Base-by-base conservation (phyloP, 306 rosid genomes). In the Phaseolus lunatus region DNA sequence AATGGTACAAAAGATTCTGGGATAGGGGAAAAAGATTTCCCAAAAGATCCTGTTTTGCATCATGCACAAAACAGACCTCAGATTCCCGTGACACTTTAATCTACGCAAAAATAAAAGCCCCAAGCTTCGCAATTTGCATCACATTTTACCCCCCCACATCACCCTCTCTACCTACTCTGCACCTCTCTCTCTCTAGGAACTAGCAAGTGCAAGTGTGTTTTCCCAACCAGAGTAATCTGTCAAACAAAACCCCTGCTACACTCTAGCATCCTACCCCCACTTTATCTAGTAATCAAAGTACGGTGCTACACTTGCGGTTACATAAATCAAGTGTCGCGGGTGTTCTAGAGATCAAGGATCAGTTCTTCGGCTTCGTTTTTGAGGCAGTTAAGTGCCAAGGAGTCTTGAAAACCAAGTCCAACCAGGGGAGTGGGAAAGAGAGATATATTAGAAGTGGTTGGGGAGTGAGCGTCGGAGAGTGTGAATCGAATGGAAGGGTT, bases 21-120 rank as follows among this genome's bases (percentile, higher is more conserved):
- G 79, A 64, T 43, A 62, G 57, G 74, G 29, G 74, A 62, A 75
- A 77, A 50, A 45, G 71, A 75, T 71, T 24, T 83, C 76, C 67
- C 80, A 59, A 79, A 31, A 86, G 80, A 78, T 86, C 75, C 74
- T 33, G 15, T 23, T 41, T 72, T 75, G 80, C 86, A 85, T 87
- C 79, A 81, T 83, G 76, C 83, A 82, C 85, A 62, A 62, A 70
- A 75, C 78, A 54, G 13, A 66, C 58, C 90, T 82, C 84, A 67
- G 88, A 56, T 83, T 83, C 97, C 90, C 97, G 97, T 94, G 97
- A 92, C 82, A 70, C 91, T 84, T 81, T 83, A 66, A 75, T 75
- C 93, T 78, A 76, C 67, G 71, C 71, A 78, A 78, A 82, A 75
- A 77, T 73, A 41, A 75, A 83, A 58, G 59, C 59, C 71, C 72